Conservation (phyloP, 2,329 filamentous ascomycete genomes). For the Furcasterigmium sp. region DNA sequence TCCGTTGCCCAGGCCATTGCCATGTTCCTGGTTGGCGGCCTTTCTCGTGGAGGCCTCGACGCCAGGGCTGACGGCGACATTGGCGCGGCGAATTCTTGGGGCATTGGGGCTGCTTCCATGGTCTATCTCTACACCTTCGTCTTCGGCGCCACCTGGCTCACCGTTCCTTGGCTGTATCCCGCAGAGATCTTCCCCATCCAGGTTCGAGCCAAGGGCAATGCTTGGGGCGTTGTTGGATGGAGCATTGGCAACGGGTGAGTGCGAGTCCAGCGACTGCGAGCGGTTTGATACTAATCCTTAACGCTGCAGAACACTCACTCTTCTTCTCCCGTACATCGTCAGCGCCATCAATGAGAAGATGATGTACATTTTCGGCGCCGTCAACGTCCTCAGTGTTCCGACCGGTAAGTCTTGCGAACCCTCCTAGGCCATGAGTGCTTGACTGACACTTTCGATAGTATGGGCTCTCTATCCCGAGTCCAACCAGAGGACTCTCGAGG, state of each 20-base stretch:
- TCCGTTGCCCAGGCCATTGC: constrained; percentile 57
- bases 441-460: constrained; percentile 30
- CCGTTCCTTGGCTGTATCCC: constrained; percentile 57
- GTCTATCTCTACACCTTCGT: constrained; percentile 52
- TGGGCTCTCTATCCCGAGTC: constrained; percentile 73
- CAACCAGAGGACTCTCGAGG: constrained; percentile 67
- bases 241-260: constrained; percentile 67
- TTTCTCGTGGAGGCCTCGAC: constrained; percentile 45
- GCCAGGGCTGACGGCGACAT: constrained; percentile 23
- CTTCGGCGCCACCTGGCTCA: constrained; percentile 41
- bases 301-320: constrained; percentile 15
- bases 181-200: constrained; percentile 71
- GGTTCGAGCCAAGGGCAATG: constrained; percentile 68
- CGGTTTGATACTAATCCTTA: no score
- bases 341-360: constrained; percentile 62
- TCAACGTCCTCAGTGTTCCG: constrained; percentile 60
- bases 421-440: no score
- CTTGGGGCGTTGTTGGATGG: constrained; percentile 73
- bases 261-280: no score
- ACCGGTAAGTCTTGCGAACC: constrained; percentile 33
- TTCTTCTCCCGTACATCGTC: constrained; percentile 58
- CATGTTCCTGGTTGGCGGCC: constrained; percentile 63
- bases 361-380: constrained; percentile 66
- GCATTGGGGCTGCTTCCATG: constrained; percentile 63
- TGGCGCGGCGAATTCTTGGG: constrained; percentile 42